Conservation (phyloP, 176 grass and related monocot genomes). For the Leersia perrieri region DNA sequence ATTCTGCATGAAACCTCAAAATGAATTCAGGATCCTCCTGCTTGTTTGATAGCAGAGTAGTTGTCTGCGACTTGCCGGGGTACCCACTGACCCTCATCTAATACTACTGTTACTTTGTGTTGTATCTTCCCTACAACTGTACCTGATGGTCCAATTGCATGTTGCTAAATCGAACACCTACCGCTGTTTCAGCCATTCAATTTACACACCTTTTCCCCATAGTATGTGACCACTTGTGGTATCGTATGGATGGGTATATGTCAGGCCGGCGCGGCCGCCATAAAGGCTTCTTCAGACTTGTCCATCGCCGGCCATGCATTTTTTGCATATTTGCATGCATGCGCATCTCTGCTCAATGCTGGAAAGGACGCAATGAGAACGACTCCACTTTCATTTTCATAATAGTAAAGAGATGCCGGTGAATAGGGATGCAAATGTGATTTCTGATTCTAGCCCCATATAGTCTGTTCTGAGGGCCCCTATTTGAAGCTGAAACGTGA, state of each 20-base stretch:
- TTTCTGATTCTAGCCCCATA: no score
- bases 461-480: no score
- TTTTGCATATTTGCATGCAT: no score
- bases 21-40: neutral
- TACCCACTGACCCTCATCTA: neutral
- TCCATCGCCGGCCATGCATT: neutral
- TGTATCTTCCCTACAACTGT: neutral
- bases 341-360: constrained; percentile 9
- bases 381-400: neutral
- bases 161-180: neutral
- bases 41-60: neutral
- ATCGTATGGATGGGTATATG: neutral
- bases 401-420: neutral
- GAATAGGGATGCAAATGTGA: no score
- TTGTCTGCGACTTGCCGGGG: neutral
- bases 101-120: neutral
- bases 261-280: constrained; percentile 1
- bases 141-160: constrained; percentile 6
- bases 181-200: constrained; percentile 5
- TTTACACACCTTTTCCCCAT: neutral
- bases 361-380: no score
- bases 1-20: neutral
- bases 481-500: no score
- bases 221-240: constrained; percentile 1
- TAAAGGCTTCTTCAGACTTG: constrained; percentile 1